A percentile compares a stretch with the other conserved stretches of the same genome.
phyloP scores from a whole-genome alignment of 371 early-diverging fungal genomes.

The Mucor indicus region DNA sequence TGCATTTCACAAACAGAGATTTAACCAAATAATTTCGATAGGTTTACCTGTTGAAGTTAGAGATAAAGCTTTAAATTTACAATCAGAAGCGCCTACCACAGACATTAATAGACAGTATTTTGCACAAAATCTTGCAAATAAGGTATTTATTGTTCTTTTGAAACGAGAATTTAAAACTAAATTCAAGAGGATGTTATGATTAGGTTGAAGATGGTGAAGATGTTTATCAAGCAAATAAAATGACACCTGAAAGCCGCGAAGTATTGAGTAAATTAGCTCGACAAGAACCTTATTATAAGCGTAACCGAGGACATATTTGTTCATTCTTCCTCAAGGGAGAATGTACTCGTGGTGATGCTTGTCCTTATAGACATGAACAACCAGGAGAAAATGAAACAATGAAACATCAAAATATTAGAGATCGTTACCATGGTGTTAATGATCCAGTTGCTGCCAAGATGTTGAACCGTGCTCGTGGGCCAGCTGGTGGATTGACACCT shows the following conservation, averaged over 20 bases:
- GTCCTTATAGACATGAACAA: constrained; percentile 92
- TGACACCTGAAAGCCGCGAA: constrained; percentile 79
- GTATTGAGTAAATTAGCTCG: constrained; percentile 78
- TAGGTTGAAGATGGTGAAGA: constrained; percentile 54
- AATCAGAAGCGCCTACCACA: constrained; percentile 74
- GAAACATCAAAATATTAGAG: constrained; percentile 83
- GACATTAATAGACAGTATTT: constrained; percentile 90
- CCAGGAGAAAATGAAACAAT: constrained; percentile 80
- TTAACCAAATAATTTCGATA: constrained; percentile 7
- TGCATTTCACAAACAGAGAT: background rate
- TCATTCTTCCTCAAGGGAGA: constrained; percentile 93
- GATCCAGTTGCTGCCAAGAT: constrained; percentile 93
- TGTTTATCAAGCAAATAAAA: constrained; percentile 69
- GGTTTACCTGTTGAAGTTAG: constrained; percentile 91
- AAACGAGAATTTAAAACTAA: background rate
- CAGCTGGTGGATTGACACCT: constrained; percentile 33
- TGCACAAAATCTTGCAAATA: constrained; percentile 79
- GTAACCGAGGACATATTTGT: constrained; percentile 90
- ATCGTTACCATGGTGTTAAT: constrained; percentile 89
- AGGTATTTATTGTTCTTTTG: constrained; percentile 42
- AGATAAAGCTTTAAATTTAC: constrained; percentile 78
- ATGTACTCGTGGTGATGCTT: constrained; percentile 89
- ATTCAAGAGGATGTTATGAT: too few relatives aligned
- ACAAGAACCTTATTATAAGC: constrained; percentile 88
- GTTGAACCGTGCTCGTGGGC: constrained; percentile 52